Evolutionary conservation across 371 early-diverging fungal genomes (phyloP), one percentile per base, ranked within the genome.

Genomic region (Umbelopsis sp.): DNA sequence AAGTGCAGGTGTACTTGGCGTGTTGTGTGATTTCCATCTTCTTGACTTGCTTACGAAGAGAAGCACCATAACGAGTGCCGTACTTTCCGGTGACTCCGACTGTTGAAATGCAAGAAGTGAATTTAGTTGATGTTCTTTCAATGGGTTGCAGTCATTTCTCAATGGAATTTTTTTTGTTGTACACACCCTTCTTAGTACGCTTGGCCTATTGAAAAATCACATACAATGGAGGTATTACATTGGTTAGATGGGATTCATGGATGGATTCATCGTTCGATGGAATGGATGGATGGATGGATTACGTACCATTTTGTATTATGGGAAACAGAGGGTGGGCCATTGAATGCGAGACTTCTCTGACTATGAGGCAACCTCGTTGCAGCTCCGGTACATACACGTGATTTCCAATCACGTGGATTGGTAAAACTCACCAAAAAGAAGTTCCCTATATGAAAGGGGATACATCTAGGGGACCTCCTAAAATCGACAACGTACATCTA

Each of bases 41-140:
- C 95, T 99, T 99, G 75, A 99, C 94, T 90, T 95, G 95, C 93
- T 99, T 99, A 90, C 99, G 93, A 76, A 99, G 92, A 71, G 99
- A 99, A 74, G 99, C 96, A 92, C 99, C 99, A 90, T 99, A 99
- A 90, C 99, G 97, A 81, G 97, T 94, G 86, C 99, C 99, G 92
- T 99, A 99, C 89, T 99, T 99, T 82, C 99, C 99, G 87, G 93
- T 91, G 84, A 99, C 95, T 89, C 99, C 99, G 81, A 99, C 99
- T 72, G 51, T 37, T 29, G 45, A 50, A 29, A 62, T 25, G n/a
- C 14, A 51, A 52, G 35, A 18, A 52, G 50, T 37, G 41, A 44
- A 65, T 65, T 44, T 51, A 46, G 22, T 25, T 53, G 46, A 37
- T 50, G 10, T 51, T 20, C 20, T 52, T 29, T 16, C 22, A 24